Evolutionary conservation across 352 stramenopile species (phyloP).

Genomic region (Hyaloperonospora arabidopsidis): DNA sequence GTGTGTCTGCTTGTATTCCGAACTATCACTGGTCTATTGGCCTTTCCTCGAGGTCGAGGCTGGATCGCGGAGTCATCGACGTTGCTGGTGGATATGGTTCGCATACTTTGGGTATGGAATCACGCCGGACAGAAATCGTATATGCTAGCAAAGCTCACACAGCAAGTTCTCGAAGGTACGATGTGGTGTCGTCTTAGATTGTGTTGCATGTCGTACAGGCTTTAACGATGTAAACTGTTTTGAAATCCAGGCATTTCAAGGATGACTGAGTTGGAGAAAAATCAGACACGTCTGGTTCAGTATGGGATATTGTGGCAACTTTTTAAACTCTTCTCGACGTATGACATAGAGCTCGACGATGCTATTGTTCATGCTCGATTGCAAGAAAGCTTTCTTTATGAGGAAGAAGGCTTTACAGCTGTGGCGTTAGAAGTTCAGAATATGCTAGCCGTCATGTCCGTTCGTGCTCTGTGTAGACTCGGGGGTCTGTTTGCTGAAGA

Average conservation of each 20-base stretch:
- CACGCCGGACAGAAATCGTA: constrained; percentile 36
- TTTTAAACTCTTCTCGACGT: constrained; percentile 56
- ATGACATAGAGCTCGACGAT: constrained; percentile 58
- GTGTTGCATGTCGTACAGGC: background rate
- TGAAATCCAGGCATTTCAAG: constrained; percentile 41
- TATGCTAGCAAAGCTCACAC: constrained; percentile 51
- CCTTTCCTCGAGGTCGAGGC: constrained; percentile 40
- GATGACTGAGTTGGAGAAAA: constrained; percentile 48
- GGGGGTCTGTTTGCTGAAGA: constrained; percentile 49
- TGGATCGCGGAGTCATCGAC: constrained; percentile 60
- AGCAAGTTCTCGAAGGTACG: constrained; percentile 73
- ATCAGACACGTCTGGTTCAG: constrained; percentile 46
- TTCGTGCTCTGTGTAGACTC: constrained; percentile 59
- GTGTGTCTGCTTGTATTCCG: constrained; percentile 61
- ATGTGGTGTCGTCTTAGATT: background rate
- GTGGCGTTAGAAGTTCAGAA: constrained; percentile 57
- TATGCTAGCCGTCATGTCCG: constrained; percentile 61
- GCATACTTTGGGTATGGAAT: constrained; percentile 72
- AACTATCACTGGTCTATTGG: constrained; percentile 60
- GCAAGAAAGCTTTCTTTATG: constrained; percentile 27
- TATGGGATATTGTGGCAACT: constrained; percentile 65
- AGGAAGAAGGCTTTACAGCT: constrained; percentile 34
- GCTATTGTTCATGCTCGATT: constrained; percentile 33
- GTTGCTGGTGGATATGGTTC: constrained; percentile 61
- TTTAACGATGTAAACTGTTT: constrained; percentile 6